Evolutionary conservation across 257 asterid genomes (phyloP), one percentile per base, ranked within the genome.

Genomic region (Ocimum tenuiflorum): DNA sequence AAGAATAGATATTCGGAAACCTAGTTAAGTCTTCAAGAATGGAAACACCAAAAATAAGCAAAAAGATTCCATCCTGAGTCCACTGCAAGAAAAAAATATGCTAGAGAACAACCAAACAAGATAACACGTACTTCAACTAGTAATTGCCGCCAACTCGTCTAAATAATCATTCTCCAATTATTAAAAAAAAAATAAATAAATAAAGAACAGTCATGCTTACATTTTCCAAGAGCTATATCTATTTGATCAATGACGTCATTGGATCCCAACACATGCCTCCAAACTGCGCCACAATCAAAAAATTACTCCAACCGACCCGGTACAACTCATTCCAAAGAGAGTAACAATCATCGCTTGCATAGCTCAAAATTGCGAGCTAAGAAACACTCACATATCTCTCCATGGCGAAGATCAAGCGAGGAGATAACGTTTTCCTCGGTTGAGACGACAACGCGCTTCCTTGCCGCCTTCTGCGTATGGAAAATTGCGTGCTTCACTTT

Each of bases 391-490:
- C 99, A 92, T 73, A 92, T 87, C 78, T 92, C 87, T 41, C 97
- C 99, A 19, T 81, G 97, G 29, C 99, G 99, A 80, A 92, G 97
- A 84, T 92, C 99, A 71, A 92, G 97, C 3, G 99, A 86, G 3
- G 99, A 94, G 38, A 92, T 81, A 14, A 85, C 99, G 69, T 92
- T 89, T 78, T 92, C 96, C 79, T 92, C 94, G 2, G 99, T 92
- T 51, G 98, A 87, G 35, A 92, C 97, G 11, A 92, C 73, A 12
- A 92, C 95, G 54, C 97, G 97, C 81, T 92, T 92, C 77, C 97
- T 72, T 56, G 86, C 97, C 24, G 96, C 88, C 85, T 92, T 92
- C 72, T 83, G 97, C 2, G 99, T 89, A 72, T 92, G 97, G 81
- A 89, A 92, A 67, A 87, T 91, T 13, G 99, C 97, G 72, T 89